Base-by-base conservation (phyloP, 495 filamentous ascomycete species). In the Neurospora pannonica region DNA sequence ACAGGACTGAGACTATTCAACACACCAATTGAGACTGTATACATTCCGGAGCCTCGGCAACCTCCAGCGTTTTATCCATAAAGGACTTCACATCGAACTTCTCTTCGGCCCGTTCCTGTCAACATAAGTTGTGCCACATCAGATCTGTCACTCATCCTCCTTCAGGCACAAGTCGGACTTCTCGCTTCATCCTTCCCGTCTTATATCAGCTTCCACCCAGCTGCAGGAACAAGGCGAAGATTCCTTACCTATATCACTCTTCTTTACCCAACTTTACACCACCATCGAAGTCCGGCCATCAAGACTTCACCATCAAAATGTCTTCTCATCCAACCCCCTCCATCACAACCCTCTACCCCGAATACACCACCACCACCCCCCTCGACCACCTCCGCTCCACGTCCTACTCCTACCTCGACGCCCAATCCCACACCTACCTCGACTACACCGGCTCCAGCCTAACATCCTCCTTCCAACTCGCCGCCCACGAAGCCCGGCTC, bases 401-500 rank as follows among this genome's bases (percentile, higher is more conserved):
- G 4, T 78, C 82, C 40, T 83, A 83, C 69, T 34, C 72, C 69
- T 80, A 81, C 70, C 78, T 83, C 37, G 79, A 83, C 73, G 72
- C 72, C 2, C 75, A 81, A 38, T 72, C 78, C 73, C 81, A 83
- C 46, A 71, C 79, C 21, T 83, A 83, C 46, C 78, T 83, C 6
- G 81, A 83, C 77, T 83, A 82, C 77, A 82, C 81, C 1, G 81
- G 81, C 17, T 71, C 81, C 6, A 74, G 80, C 5, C 78, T 82
- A 2, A 76, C 77, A 9, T 75, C 81, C 13, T 71, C 72, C 9
- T 28, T 75, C 6, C 81, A 83, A 73, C 72, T 77, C 38, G 42
- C 28, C n/a, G 77, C 79, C 7, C 79, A 80, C 39, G 54, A 75
- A 11, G 70, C 62, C 28, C 80, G 81, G 6, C 73, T 83, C 0